Evolutionary conservation across 805 yeast genomes (phyloP), one percentile per base, ranked within the genome.

Genomic region (Candida maesae): DNA sequence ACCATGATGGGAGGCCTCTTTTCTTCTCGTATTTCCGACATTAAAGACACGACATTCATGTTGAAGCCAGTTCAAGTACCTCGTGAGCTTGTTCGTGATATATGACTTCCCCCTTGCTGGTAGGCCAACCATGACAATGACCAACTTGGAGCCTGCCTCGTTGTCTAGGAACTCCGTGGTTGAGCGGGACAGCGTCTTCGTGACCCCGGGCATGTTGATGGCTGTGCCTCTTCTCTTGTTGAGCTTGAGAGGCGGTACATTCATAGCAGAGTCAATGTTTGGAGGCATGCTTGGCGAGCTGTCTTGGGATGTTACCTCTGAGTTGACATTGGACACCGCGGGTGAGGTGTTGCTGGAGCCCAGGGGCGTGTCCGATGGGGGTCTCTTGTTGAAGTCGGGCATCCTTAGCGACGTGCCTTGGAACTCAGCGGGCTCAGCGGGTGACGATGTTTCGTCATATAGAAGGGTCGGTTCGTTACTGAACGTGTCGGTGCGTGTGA

Each of bases 41-140:
- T 91, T 91, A 68, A 93, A 91, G 9, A 91, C 90, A 49, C 83
- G 74, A 45, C 95, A 81, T 51, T 85, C 88, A 54, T 90, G 95
- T 64, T 90, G 95, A 29, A 89, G 76, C 95, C 96, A 91, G 65
- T 91, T 91, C 59, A 91, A 68, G 63, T 87, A 93, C 45, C 98
- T 67, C 1, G 95, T 85, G 35, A 91, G 70, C 59, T 93, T 91
- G 63, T 89, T 91, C 38, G 97, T 88, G 47, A 91, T 79, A 60
- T 90, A 93, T 2, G 95, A 84, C 61, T 91, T 91, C 3, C 99
- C 99, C 40, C 97, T 71, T 0, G 97, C 97, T 0, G 98, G 98
- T 12, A 84, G 62, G 0, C 99, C 99, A 13, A 91, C 96, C 98
- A 91, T 91, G 15, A 93, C 95, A 44, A 91, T 87, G 13, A 91